phyloP scores from a whole-genome alignment of 805 yeast species.

The Pichia manshurica region DNA sequence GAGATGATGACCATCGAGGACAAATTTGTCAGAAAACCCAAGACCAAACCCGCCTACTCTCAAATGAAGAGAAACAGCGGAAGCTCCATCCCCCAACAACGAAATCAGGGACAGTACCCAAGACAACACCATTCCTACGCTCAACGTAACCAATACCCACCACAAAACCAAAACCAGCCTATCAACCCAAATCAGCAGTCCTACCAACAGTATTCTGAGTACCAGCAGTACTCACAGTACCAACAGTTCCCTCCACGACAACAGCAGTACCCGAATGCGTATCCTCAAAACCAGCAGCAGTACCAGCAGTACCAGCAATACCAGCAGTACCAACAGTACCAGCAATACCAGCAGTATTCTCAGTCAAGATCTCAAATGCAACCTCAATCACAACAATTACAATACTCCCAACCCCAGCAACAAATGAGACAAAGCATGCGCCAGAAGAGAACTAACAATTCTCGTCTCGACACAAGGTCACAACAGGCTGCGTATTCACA shows the following conservation, averaged over 20 bases:
- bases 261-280: background rate
- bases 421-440: too few species aligned
- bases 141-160: too few species aligned
- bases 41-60: slow-evolving; percentile 13
- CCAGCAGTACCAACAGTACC: slow-evolving; percentile 4
- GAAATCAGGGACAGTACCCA: too few species aligned
- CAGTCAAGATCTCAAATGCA: too few species aligned
- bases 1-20: slow-evolving; percentile 29
- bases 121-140: too few species aligned
- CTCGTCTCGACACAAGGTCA: background rate
- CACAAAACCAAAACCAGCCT: too few species aligned
- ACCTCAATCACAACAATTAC: background rate
- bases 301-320: background rate
- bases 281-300: slow-evolving; percentile 9
- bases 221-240: background rate
- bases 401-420: slow-evolving; percentile 1
- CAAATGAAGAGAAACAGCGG: background rate
- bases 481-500: background rate
- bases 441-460: too few species aligned
- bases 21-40: slow-evolving; percentile 34
- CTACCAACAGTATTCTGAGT: too few species aligned
- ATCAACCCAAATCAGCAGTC: too few species aligned
- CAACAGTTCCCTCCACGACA: background rate
- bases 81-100: background rate
- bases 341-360: slow-evolving; percentile 3